phyloP scores from a whole-genome alignment of 371 early-diverging fungal genomes.

The Fennellomyces sp. region DNA sequence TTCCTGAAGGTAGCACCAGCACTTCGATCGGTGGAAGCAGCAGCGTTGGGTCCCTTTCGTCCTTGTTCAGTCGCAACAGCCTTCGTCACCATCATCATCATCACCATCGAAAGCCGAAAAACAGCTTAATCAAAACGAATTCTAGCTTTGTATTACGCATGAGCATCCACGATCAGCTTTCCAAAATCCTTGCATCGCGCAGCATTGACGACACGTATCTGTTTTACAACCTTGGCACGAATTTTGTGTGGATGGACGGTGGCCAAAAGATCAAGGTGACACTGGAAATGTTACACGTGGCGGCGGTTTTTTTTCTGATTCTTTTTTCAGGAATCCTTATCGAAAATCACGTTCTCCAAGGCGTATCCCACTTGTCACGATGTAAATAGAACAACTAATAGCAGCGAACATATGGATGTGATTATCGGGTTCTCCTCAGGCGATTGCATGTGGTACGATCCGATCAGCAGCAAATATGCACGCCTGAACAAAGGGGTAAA shows the following conservation, averaged over 20 bases:
- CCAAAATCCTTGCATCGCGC: conserved; percentile 69
- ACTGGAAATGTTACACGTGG: no score
- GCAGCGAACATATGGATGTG: conserved; percentile 70
- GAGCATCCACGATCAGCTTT: conserved; percentile 77
- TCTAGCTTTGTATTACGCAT: conserved; percentile 82
- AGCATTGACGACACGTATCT: conserved; percentile 66
- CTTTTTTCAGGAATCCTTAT: conserved; percentile 69
- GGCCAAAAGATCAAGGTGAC: conserved; percentile 57
- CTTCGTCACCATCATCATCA: conserved; percentile 23
- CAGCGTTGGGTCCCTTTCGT: conserved; percentile 21
- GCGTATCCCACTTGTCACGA: conserved; percentile 88
- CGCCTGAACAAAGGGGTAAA: conserved; percentile 45
- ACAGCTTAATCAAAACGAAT: conserved; percentile 65
- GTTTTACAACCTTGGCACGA: conserved; percentile 76
- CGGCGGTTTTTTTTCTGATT: no score
- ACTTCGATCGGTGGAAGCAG: conserved; percentile 14
- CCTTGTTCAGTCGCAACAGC: conserved; percentile 17
- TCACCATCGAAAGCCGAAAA: conserved; percentile 52
- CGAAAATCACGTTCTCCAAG: conserved; percentile 78
- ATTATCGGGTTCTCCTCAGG: conserved; percentile 87
- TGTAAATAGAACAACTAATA: conserved; percentile 74
- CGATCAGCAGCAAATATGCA: conserved; percentile 69
- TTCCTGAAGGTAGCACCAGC: conserved; percentile 4
- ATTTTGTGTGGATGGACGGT: conserved; percentile 76
- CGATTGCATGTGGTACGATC: conserved; percentile 83